Evolutionary conservation across 139 green algal genomes (phyloP).

Genomic region (Tetradesmus lagerheimii): DNA sequence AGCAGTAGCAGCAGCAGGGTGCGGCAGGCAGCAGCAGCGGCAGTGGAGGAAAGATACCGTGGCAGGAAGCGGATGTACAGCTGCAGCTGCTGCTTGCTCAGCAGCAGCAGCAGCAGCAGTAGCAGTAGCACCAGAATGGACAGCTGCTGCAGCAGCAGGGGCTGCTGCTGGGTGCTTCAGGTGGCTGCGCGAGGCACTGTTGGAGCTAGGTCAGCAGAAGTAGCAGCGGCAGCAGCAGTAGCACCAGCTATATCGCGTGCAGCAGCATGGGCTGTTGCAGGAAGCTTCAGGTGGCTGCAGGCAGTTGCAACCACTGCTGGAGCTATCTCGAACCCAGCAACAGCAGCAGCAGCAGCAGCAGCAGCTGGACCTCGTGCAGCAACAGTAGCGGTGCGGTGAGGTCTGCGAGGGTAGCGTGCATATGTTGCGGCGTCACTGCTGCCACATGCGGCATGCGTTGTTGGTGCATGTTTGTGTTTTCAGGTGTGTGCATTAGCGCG

Average conservation of each 20-base stretch:
- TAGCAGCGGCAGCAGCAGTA: neutral
- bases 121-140: neutral
- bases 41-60: neutral
- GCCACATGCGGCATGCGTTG: neutral
- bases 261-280: neutral
- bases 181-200: neutral
- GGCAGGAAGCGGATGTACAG: neutral
- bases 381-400: no score
- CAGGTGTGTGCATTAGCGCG: neutral
- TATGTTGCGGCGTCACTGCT: neutral
- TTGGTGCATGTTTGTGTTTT: neutral
- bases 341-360: neutral
- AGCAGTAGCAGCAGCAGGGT: neutral
- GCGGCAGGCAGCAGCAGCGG: neutral
- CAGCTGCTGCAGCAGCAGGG: neutral
- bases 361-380: no score
- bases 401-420: no score
- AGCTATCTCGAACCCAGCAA: neutral
- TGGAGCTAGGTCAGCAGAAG: neutral
- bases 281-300: neutral
- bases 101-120: neutral
- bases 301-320: neutral
- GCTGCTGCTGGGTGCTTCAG: neutral
- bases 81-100: neutral
- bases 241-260: neutral